These are phyloP conservation scores for Cystofilobasidium ferigula DNA, from an alignment of 768 basidiomycete species.

Conservation along the genomic window DNA sequence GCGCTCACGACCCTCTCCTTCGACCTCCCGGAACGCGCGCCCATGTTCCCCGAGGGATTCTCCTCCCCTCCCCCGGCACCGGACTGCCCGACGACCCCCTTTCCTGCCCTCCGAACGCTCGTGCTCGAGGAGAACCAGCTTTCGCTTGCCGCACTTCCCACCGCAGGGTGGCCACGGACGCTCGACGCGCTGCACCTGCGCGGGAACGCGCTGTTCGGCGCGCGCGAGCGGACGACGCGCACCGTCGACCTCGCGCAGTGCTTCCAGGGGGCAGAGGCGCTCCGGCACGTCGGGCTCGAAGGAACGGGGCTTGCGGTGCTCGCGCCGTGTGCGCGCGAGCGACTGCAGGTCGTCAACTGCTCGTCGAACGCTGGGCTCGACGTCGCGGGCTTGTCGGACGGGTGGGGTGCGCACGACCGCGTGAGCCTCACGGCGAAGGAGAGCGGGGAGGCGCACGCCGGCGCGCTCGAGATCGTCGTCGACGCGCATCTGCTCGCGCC, in stretches of 20 bases:
- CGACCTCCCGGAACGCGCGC: slow-evolving; percentile 15
- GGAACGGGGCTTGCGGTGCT: background rate
- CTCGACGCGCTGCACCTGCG: slow-evolving; percentile 4
- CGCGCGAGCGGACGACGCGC: background rate
- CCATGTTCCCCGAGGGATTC: slow-evolving; percentile 19
- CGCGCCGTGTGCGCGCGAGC: background rate
- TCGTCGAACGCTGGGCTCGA: background rate
- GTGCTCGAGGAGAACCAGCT: slow-evolving; percentile 19
- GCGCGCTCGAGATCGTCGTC: background rate
- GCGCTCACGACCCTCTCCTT: slow-evolving; percentile 15
- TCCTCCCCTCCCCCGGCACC: slow-evolving; percentile 3
- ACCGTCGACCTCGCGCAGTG: background rate
- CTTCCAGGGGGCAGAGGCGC: background rate
- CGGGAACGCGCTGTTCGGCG: slow-evolving; percentile 4
- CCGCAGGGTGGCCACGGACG: slow-evolving; percentile 6
- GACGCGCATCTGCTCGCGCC: background rate
- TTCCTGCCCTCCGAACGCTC: slow-evolving; percentile 15
- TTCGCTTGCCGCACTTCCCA: background rate
- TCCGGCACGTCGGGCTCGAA: background rate
- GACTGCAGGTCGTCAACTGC: background rate
- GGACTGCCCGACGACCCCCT: background rate
- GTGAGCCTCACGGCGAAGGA: background rate
- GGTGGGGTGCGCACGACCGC: background rate
- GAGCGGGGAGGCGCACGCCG: background rate
- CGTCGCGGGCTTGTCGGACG: background rate